These are phyloP conservation scores for Candida xiaguanensis DNA, from an alignment of 805 yeast species.

Conservation along the genomic window DNA sequence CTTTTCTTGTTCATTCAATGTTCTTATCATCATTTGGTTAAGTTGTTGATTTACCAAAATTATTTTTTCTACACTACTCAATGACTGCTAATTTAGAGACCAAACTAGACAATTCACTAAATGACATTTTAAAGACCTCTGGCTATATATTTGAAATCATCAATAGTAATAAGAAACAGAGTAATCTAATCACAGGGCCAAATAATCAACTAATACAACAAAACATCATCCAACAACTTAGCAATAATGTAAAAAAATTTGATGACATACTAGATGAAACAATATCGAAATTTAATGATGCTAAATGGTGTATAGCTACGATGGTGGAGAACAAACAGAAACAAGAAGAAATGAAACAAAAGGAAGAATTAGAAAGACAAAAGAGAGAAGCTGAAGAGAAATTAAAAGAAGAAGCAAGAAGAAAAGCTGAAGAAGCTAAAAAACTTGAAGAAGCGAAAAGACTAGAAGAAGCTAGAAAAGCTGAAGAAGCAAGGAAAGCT, in stretches of 20 bases:
- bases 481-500: slow-evolving; percentile 14
- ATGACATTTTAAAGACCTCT: slow-evolving; percentile 37
- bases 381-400: slow-evolving; percentile 25
- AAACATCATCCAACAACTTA: slow-evolving; percentile 31
- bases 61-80: background rate
- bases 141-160: slow-evolving; percentile 43
- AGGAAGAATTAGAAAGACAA: slow-evolving; percentile 32
- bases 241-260: slow-evolving; percentile 31
- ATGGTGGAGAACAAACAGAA: slow-evolving; percentile 39
- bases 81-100: slow-evolving; percentile 31
- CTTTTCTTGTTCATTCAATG: no score
- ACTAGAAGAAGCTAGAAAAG: slow-evolving; percentile 14
- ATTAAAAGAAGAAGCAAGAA: slow-evolving; percentile 12
- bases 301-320: slow-evolving; percentile 41
- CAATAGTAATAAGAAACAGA: slow-evolving; percentile 37
- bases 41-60: background rate
- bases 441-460: slow-evolving; percentile 13
- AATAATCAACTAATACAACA: slow-evolving; percentile 40
- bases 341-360: slow-evolving; percentile 37
- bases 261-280: slow-evolving; percentile 44
- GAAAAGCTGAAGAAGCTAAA: slow-evolving; percentile 15
- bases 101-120: slow-evolving; percentile 36
- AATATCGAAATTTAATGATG: slow-evolving; percentile 37
- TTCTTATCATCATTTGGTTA: background rate
- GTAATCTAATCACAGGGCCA: slow-evolving; percentile 39